phyloP scores from a whole-genome alignment of 208 protist species.

The Acanthamoeba divionensis region DNA sequence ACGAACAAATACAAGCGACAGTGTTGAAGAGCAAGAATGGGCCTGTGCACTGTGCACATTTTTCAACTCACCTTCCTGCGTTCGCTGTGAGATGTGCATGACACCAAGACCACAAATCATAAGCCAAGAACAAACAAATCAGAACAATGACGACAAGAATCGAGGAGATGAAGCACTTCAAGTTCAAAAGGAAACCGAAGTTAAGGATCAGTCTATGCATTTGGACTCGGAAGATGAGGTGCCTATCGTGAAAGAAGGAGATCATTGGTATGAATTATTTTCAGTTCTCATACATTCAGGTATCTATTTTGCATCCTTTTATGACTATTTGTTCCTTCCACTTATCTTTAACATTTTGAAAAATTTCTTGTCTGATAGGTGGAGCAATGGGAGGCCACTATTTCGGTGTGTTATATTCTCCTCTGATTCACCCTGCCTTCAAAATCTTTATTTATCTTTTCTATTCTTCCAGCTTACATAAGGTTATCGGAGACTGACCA shows the following conservation, averaged over 20 bases:
- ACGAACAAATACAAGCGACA: too few relatives aligned
- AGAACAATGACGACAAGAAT: too few relatives aligned
- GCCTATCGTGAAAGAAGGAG: neutral
- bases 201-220: too few relatives aligned
- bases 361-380: too few relatives aligned
- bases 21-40: slow-evolving; percentile 21
- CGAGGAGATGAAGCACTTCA: too few relatives aligned
- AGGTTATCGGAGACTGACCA: neutral
- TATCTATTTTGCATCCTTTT: neutral
- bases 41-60: slow-evolving; percentile 1
- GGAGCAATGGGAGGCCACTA: slow-evolving; percentile 66
- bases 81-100: slow-evolving; percentile 16
- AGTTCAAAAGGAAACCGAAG: too few relatives aligned
- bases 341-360: too few relatives aligned
- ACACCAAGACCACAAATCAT: neutral
- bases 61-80: neutral
- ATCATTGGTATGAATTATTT: slow-evolving; percentile 25
- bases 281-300: slow-evolving; percentile 51
- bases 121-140: too few relatives aligned
- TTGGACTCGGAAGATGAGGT: neutral
- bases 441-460: neutral
- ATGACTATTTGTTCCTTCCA: too few relatives aligned
- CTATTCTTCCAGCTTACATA: slow-evolving; percentile 50
- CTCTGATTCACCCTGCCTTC: neutral
- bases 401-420: slow-evolving; percentile 31